Evolutionary conservation across 768 basidiomycete genomes (phyloP), one percentile per base, ranked within the genome.

Genomic region (Macrolepiota albuminosa): DNA sequence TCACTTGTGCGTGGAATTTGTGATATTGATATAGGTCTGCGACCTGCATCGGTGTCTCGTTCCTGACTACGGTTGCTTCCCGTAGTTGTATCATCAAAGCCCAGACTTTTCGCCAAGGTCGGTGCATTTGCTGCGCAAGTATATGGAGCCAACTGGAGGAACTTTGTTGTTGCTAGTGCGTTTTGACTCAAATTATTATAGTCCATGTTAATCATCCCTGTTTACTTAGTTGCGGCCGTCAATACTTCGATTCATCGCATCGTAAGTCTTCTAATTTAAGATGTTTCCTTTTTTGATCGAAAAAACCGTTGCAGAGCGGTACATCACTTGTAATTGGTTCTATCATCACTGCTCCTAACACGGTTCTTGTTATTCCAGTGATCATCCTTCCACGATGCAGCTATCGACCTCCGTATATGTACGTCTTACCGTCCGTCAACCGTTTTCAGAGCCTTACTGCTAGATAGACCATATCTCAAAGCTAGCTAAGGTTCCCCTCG

Each of bases 91-190:
- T 16, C 29, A 50, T 33, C 52, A 34, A 59, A 61, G 49, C 58
- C 49, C 37, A 46, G 50, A n/a, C 45, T 54, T 10, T 37, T 64
- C 57, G 61, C 62, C 53, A 67, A 66, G 67, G 69, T 59, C 54
- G 61, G 67, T 54, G 65, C 71, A 21, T 76, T 78, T 65, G 67
- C 73, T 62, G 62, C 68, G 21, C 68, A 71, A 67, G 64, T 78
- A 50, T 77, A 77, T 65, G 70, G 72, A 63, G 72, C 71, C 31
- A 73, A 74, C 59, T 78, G 77, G 76, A 72, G 74, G 64, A 78
- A 76, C 62, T 66, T 70, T 59, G 72, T 78, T 62, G 72, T 77
- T 62, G 73, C 71, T 62, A 70, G 75, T 75, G 60, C 26, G 72
- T 68, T 55, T 42, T 50, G 34, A 34, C 49, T 53, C 10, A 11